These are phyloP conservation scores for Spongispora temasekensis DNA, from an alignment of 1,284 basidiomycete genomes.

Conservation along the genomic window DNA sequence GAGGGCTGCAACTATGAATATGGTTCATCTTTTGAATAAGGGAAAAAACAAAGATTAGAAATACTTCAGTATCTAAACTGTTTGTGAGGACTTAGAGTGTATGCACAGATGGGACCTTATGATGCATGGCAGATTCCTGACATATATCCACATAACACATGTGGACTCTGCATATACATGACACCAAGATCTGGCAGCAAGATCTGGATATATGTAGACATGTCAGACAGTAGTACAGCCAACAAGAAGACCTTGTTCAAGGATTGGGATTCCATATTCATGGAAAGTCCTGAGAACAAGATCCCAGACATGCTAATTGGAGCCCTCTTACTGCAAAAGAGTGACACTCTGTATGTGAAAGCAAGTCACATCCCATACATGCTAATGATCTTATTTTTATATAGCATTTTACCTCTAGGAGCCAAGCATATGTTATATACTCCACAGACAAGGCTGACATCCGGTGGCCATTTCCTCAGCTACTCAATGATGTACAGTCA, in stretches of 20 bases:
- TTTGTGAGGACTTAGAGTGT: background rate
- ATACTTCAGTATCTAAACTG: background rate
- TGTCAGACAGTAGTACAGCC: no score
- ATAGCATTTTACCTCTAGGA: background rate
- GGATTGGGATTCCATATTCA: background rate
- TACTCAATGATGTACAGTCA: background rate
- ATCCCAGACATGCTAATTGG: background rate
- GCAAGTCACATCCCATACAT: no score
- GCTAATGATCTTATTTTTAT: background rate
- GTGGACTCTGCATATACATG: background rate
- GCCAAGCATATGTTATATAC: background rate
- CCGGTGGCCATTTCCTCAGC: background rate
- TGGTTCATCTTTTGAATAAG: background rate
- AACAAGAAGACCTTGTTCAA: background rate
- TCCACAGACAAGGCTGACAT: background rate
- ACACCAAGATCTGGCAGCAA: background rate
- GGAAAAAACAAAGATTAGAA: background rate
- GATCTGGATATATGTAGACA: background rate
- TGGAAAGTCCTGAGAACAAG: background rate
- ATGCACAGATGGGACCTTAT: background rate
- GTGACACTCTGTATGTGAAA: background rate
- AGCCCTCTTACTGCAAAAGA: background rate
- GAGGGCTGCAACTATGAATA: background rate
- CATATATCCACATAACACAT: background rate
- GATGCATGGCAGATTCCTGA: background rate